A percentile compares a stretch with the other conserved stretches of the same genome.
Evolutionary conservation across 768 basidiomycete species (phyloP).

Genomic region (Leucocoprinus birnbaumii): DNA sequence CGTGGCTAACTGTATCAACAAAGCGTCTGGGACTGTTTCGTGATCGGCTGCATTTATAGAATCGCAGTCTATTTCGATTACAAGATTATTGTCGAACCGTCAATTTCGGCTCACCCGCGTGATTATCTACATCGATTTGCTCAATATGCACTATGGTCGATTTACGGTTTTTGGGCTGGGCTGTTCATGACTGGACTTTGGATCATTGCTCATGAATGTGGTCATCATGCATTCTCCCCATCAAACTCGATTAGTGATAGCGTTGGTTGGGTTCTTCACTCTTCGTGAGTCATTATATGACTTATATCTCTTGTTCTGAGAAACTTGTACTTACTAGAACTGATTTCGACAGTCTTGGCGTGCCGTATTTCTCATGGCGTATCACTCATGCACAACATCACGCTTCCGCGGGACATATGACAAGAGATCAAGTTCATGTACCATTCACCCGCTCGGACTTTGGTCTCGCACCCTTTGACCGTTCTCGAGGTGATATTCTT

Average conservation of each 20-base stretch:
- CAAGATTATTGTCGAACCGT: slow-evolving; percentile 50
- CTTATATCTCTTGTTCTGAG: too few species aligned
- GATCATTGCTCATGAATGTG: slow-evolving; percentile 94
- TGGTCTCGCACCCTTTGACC: slow-evolving; percentile 63
- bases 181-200: slow-evolving; percentile 93
- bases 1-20: slow-evolving; percentile 1
- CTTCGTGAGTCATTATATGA: slow-evolving; percentile 45
- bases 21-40: slow-evolving; percentile 72
- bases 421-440: slow-evolving; percentile 94
- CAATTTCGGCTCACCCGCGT: slow-evolving; percentile 48
- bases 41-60: slow-evolving; percentile 70
- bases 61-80: slow-evolving; percentile 60
- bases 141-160: slow-evolving; percentile 68
- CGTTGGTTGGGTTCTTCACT: slow-evolving; percentile 92
- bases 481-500: slow-evolving; percentile 56
- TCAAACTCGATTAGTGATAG: slow-evolving; percentile 89
- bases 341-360: slow-evolving; percentile 61
- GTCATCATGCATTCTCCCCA: slow-evolving; percentile 94
- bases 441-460: slow-evolving; percentile 78
- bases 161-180: slow-evolving; percentile 81
- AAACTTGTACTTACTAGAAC: too few species aligned
- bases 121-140: slow-evolving; percentile 61
- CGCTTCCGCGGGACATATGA: slow-evolving; percentile 90
- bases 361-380: slow-evolving; percentile 96
- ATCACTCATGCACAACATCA: slow-evolving; percentile 95